Evolutionary conservation across 352 stramenopile genomes (phyloP), one percentile per base, ranked within the genome.

Genomic region (Pythium dissotocum): DNA sequence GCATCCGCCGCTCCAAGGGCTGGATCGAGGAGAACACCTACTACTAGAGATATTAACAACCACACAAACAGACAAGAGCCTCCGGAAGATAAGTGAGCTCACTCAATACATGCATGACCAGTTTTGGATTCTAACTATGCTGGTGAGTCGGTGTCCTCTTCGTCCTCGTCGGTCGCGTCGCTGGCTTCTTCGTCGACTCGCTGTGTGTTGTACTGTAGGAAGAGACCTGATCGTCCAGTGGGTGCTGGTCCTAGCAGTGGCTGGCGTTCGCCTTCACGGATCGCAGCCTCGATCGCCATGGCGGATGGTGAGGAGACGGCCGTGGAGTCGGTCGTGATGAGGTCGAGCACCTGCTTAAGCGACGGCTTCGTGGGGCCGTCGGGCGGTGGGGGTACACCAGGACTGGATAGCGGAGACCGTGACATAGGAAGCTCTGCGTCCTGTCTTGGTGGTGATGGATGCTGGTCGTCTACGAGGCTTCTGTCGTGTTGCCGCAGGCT

Each of bases 1-100:
- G 89, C 69, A 89, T 87, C 61, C 74, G 73, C 42, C 74, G 82
- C 42, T 71, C 69, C 12, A 71, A 76, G 18, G 85, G 88, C 14
- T 96, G 88, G 87, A 65, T 96, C 56, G 86, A 94, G 59, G 63
- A 77, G 30, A 90, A 91, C 72, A 93, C 87, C 18, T 93, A 93
- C 80, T 93, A 93, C 66, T 94, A 88, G 72, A 65, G 21, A 24
- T 24, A 51, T 4, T 38, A 12, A 38, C 33, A 38, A 51, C 14
- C 9, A 53, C 10, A 35, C 14, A 53, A 30, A 33, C 8, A 53
- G 12, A 24, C 10, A 21, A 32, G 49, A 56, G 28, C 21, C 21
- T 24, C 8, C 9, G 24, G 24, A 13, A 36, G 28, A 5, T 36
- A 24, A 4, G 21, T n/a, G 2, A 63, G 18, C 40, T 36, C 42